These are phyloP conservation scores for Venturia aucupariae DNA, from an alignment of 2,329 filamentous ascomycete genomes.

Conservation along the genomic window DNA sequence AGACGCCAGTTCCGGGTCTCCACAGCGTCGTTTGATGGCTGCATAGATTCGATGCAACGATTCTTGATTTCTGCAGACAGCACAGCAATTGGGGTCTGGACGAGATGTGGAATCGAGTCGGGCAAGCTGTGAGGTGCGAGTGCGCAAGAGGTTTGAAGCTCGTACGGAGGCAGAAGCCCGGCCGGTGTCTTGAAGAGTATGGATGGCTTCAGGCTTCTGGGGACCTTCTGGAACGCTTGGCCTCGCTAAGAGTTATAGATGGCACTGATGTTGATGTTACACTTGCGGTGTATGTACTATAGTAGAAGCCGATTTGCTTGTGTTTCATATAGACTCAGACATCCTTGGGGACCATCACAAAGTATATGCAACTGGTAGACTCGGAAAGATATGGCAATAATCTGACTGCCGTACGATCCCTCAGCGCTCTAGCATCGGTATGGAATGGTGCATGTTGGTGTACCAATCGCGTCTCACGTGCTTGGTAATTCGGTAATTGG, in stretches of 20 bases:
- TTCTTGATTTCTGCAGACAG: neutral
- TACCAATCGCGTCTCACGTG: neutral
- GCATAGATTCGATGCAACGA: neutral
- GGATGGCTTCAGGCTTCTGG: neutral
- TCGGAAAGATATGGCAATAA: neutral
- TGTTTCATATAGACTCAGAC: neutral
- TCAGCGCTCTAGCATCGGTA: neutral
- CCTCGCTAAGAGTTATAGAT: neutral
- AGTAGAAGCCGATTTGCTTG: too few relatives aligned
- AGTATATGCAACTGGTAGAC: neutral
- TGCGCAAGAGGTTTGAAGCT: neutral
- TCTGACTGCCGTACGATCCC: neutral
- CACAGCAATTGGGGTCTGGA: neutral
- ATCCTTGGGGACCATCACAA: neutral
- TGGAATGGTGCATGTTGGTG: neutral
- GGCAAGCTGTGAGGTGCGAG: neutral
- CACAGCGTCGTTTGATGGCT: neutral
- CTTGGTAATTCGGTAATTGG: neutral
- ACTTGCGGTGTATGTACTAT: too few relatives aligned
- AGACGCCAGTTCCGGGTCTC: neutral
- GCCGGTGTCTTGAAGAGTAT: neutral
- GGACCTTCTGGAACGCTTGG: neutral
- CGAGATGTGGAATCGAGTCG: neutral
- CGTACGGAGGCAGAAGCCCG: neutral
- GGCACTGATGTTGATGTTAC: too few relatives aligned